phyloP scores from a whole-genome alignment of 805 yeast species.

The Candida krabiensis region DNA sequence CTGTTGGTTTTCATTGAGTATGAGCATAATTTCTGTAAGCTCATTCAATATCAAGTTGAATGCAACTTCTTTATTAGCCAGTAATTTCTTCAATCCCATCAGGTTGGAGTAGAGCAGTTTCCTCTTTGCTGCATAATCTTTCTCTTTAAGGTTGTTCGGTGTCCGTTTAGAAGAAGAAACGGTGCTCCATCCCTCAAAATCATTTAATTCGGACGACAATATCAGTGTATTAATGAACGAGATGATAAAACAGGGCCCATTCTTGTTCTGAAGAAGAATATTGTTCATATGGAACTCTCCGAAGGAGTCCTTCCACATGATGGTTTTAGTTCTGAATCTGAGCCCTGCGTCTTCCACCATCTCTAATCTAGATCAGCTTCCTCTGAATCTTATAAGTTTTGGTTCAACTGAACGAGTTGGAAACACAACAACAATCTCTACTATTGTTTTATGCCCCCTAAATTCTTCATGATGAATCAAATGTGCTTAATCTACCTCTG shows the following conservation, averaged over 20 bases:
- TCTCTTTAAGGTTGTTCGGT: neutral
- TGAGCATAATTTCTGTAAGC: conserved; percentile 46
- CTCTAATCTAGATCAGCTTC: too few relatives aligned
- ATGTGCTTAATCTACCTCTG: too few relatives aligned
- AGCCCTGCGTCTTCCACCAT: conserved; percentile 1
- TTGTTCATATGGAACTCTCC: conserved; percentile 41
- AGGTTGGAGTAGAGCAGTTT: conserved; percentile 7
- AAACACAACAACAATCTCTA: too few relatives aligned
- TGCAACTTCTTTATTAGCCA: conserved; percentile 21
- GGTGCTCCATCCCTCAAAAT: conserved; percentile 21
- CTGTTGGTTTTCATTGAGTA: conserved; percentile 32
- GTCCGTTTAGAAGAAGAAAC: conserved; percentile 10
- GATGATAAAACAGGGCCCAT: conserved; percentile 88
- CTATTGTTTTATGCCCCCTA: too few relatives aligned
- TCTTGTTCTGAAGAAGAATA: conserved; percentile 71
- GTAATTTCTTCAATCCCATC: conserved; percentile 24
- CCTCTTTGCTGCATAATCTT: neutral
- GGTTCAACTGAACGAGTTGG: too few relatives aligned
- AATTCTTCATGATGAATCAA: too few relatives aligned
- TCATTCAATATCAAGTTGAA: conserved; percentile 46
- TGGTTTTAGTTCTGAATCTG: conserved; percentile 28
- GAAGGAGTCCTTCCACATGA: conserved; percentile 27
- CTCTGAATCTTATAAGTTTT: too few relatives aligned
- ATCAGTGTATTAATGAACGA: conserved; percentile 73
- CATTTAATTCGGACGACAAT: conserved; percentile 41